Percentiles rank a stretch among this genome's conserved stretches.
phyloP scores from a whole-genome alignment of 805 yeast genomes.

The Zygosaccharomyces pseudorouxii region DNA sequence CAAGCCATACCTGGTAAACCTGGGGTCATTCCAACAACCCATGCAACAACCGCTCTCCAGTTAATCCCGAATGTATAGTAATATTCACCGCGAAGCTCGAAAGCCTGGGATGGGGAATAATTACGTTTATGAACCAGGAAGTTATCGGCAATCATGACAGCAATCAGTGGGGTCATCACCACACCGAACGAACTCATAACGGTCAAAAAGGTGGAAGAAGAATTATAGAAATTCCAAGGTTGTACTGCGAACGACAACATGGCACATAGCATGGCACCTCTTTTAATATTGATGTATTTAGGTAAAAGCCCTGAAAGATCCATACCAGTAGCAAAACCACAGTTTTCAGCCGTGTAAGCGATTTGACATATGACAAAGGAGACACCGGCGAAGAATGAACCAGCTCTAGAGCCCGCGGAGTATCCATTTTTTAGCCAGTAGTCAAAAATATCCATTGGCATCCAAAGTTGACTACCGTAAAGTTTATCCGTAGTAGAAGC shows the following conservation, averaged over 20 bases:
- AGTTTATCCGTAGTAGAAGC: constrained; percentile 37
- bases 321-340: constrained; percentile 44
- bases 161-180: constrained; percentile 38
- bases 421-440: constrained; percentile 32
- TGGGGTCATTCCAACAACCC: constrained; percentile 40
- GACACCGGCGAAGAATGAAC: constrained; percentile 39
- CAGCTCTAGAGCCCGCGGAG: constrained; percentile 38
- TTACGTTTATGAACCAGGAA: constrained; percentile 36
- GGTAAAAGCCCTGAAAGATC: constrained; percentile 41
- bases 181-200: constrained; percentile 40
- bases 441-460: constrained; percentile 36
- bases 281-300: constrained; percentile 38
- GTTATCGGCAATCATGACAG: constrained; percentile 41
- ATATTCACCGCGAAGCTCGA: constrained; percentile 32
- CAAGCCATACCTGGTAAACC: constrained; percentile 47
- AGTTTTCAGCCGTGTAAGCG: constrained; percentile 38
- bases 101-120: constrained; percentile 34
- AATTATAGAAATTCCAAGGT: constrained; percentile 40
- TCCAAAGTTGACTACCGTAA: constrained; percentile 38
- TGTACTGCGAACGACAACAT: constrained; percentile 36
- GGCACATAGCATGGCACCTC: constrained; percentile 39
- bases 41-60: constrained; percentile 36
- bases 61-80: constrained; percentile 39
- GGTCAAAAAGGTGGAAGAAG: constrained; percentile 36
- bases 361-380: constrained; percentile 38